These are phyloP conservation scores for Penicillium nordicum DNA, from an alignment of 2,329 filamentous ascomycete genomes.

Conservation along the genomic window DNA sequence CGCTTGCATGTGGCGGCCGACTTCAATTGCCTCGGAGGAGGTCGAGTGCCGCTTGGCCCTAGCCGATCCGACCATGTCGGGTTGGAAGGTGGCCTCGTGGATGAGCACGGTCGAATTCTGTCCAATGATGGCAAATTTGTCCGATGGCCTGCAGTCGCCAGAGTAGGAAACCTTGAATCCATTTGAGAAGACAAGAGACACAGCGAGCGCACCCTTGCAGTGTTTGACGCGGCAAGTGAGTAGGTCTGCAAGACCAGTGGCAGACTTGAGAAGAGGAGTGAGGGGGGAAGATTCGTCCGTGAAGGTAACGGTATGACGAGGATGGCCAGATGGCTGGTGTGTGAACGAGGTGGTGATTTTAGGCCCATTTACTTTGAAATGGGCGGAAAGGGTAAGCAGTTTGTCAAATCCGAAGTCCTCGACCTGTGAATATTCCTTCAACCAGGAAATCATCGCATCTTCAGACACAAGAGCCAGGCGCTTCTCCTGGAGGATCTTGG, in stretches of 20 bases:
- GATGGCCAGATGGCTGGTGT: constrained; percentile 29
- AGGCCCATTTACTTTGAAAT: constrained; percentile 18
- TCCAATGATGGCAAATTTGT: constrained; percentile 67
- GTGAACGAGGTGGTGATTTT: constrained; percentile 26
- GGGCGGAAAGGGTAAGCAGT: constrained; percentile 50
- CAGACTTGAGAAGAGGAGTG: constrained; percentile 43
- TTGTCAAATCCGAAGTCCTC: constrained; percentile 70
- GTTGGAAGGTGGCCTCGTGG: constrained; percentile 95
- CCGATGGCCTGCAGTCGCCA: constrained; percentile 83
- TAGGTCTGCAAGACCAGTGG: constrained; percentile 64
- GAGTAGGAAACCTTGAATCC: constrained; percentile 89
- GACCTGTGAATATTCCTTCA: constrained; percentile 74
- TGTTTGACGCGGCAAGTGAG: constrained; percentile 69
- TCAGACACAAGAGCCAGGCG: constrained; percentile 67
- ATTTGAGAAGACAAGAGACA: constrained; percentile 71
- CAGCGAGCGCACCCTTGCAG: constrained; percentile 74
- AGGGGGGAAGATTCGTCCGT: constrained; percentile 27
- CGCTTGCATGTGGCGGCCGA: constrained; percentile 76
- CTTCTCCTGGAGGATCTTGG: constrained; percentile 40
- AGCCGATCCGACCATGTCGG: constrained; percentile 75
- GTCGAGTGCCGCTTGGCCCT: constrained; percentile 87
- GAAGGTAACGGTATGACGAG: constrained; percentile 25
- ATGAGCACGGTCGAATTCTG: constrained; percentile 75
- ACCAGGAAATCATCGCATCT: constrained; percentile 67
- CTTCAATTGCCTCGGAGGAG: constrained; percentile 74